These are phyloP conservation scores for Eruca vesicaria DNA, from an alignment of 441 rosid species.

Conservation along the genomic window DNA sequence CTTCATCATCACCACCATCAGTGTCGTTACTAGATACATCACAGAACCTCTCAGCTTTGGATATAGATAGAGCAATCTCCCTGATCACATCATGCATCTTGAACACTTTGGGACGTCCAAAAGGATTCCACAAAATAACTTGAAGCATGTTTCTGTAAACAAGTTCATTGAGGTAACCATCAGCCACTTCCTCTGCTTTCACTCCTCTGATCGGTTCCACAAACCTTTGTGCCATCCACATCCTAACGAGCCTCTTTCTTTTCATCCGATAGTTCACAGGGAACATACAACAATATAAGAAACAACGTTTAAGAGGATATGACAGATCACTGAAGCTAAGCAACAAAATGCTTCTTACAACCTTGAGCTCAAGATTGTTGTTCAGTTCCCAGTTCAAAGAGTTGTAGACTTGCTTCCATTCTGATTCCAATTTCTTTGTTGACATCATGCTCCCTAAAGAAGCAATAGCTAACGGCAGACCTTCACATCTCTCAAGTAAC, in stretches of 20 bases:
- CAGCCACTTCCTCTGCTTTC: constrained; percentile 36
- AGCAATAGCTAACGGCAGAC: constrained; percentile 42
- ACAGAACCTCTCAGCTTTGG: constrained; percentile 38
- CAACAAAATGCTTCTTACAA: constrained; percentile 30
- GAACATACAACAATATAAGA: constrained; percentile 40
- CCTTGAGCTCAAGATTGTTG: constrained; percentile 34
- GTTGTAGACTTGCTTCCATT: constrained; percentile 36
- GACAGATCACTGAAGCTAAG: constrained; percentile 42
- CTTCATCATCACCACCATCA: constrained; percentile 4
- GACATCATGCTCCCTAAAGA: constrained; percentile 45
- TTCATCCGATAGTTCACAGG: constrained; percentile 33
- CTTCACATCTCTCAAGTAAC: constrained; percentile 35
- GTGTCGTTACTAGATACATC: constrained; percentile 17
- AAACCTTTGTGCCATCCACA: constrained; percentile 44
- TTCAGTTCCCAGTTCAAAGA: constrained; percentile 37
- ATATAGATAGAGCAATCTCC: constrained; percentile 39
- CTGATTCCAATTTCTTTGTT: constrained; percentile 19
- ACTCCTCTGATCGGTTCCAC: constrained; percentile 22
- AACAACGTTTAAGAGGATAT: constrained; percentile 38
- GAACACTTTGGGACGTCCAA: constrained; percentile 35
- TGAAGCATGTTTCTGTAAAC: constrained; percentile 42
- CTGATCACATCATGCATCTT: constrained; percentile 45
- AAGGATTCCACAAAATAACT: constrained; percentile 28
- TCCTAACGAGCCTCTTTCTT: constrained; percentile 32
- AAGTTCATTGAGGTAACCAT: constrained; percentile 38